Percentiles rank a stretch among this genome's conserved stretches.
phyloP scores from a whole-genome alignment of 768 basidiomycete species.

The Russula abietina region DNA sequence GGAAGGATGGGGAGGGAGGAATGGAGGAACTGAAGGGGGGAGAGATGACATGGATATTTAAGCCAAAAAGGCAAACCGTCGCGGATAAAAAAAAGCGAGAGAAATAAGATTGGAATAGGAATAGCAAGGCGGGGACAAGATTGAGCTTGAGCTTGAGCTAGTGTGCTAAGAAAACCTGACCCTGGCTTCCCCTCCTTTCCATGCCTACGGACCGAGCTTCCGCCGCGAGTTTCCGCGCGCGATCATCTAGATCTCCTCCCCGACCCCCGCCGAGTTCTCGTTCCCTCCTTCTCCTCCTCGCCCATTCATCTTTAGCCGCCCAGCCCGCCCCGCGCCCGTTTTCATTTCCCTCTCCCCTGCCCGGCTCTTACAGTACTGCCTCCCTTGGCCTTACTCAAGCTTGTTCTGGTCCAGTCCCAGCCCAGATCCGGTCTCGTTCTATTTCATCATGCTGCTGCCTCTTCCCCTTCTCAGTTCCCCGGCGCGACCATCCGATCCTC shows the following conservation, averaged over 20 bases:
- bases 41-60: constrained; percentile 25
- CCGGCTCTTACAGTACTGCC: not conserved
- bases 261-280: not conserved
- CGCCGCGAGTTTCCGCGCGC: constrained; percentile 8
- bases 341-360: not conserved
- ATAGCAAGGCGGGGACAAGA: constrained; percentile 7
- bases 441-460: not conserved
- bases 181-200: not conserved
- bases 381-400: not conserved
- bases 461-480: not conserved
- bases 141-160: not conserved
- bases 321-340: not conserved
- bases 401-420: not conserved
- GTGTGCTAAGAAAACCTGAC: not conserved
- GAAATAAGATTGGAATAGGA: constrained; percentile 2
- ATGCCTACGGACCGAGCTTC: constrained; percentile 15
- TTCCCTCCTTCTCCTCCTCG: constrained; percentile 7
- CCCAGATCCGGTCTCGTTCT: not conserved
- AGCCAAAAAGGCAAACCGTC: constrained; percentile 29
- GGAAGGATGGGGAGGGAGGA: constrained; percentile 25
- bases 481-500: constrained; percentile 15
- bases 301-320: not conserved
- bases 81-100: constrained; percentile 27
- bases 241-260: constrained; percentile 9
- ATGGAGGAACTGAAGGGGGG: constrained; percentile 15